Base-by-base conservation (phyloP, 352 stramenopile species). In the Thraustotheca clavata region DNA sequence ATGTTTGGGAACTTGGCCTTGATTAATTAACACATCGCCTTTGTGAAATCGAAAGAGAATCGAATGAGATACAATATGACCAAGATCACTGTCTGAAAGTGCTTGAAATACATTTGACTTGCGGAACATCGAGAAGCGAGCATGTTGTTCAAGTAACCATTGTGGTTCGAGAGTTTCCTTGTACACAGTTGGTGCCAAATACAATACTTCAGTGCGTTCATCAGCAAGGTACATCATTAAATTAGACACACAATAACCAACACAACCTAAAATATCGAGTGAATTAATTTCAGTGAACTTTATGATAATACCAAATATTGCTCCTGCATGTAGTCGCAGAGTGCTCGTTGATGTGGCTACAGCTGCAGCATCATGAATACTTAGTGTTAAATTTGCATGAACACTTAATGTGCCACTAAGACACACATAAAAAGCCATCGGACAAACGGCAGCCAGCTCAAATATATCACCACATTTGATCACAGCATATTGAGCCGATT, bases 211-310 rank as follows among this genome's bases (percentile, higher is more conserved):
- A 8, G 57, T 65, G 18, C 57, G 27, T 32, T 65, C 57, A 46
- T 65, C 57, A 3, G 57, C 57, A 8, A 65, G 29, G 41, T 65
- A 65, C 57, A 65, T 52, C 57, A 65, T 54, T 14, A 65, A 33
- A 27, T 43, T 54, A 29, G 57, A 65, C 18, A 65, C 47, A 22
- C 27, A 43, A 14, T 36, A 43, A 4, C 57, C 57, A 22, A 65
- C 57, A 33, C 57, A 65, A 18, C 57, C 57, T 65, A 49, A 2
- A 46, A 20, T n/a, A 26, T 24, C 12, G 24, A 26, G 11, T 27
- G 32, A 20, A 8, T 43, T 20, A 20, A 43, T 20, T 16, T 18
- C 16, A 43, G 38, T 20, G 38, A 43, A 16, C 38, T 22, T 14
- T 29, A 14, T 50, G 6, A 0, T 35, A 31, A 18, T 55, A 65